Evolutionary conservation across 768 basidiomycete genomes (phyloP).

Genomic region (Crepidotus variabilis): DNA sequence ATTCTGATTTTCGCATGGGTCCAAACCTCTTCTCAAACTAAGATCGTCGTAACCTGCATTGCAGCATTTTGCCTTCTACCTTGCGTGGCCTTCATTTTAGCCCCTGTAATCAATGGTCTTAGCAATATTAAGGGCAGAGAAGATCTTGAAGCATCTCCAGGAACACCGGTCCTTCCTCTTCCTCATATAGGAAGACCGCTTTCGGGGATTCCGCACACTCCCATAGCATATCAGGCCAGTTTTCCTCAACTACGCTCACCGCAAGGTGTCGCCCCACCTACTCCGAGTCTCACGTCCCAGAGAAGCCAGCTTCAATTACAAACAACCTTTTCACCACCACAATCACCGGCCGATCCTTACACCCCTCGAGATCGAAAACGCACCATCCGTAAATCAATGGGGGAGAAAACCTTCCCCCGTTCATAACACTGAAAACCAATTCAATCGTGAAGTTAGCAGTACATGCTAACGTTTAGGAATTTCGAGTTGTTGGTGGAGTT

Average conservation of each 20-base stretch:
- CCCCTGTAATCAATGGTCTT: conserved; percentile 13
- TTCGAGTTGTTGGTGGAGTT: no score
- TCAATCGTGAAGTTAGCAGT: no score
- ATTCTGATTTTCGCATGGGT: conserved; percentile 19
- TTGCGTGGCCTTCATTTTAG: conserved; percentile 14
- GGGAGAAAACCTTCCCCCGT: background rate
- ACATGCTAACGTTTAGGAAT: no score
- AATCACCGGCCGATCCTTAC: background rate
- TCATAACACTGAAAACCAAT: no score
- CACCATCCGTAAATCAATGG: background rate
- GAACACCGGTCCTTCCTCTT: background rate
- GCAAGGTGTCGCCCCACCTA: background rate
- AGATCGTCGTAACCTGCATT: conserved; percentile 10
- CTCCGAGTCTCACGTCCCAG: background rate
- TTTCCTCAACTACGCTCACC: background rate
- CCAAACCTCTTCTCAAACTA: conserved; percentile 11
- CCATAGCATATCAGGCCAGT: background rate
- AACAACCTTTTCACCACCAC: background rate
- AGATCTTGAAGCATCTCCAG: conserved; percentile 1
- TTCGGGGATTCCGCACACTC: background rate
- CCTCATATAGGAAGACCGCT: background rate
- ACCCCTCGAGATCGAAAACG: background rate
- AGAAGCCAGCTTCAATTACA: background rate
- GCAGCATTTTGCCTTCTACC: conserved; percentile 15
- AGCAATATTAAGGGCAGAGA: background rate